These are phyloP conservation scores for Danielozyma ontarioensis DNA, from an alignment of 805 yeast genomes.

Conservation along the genomic window DNA sequence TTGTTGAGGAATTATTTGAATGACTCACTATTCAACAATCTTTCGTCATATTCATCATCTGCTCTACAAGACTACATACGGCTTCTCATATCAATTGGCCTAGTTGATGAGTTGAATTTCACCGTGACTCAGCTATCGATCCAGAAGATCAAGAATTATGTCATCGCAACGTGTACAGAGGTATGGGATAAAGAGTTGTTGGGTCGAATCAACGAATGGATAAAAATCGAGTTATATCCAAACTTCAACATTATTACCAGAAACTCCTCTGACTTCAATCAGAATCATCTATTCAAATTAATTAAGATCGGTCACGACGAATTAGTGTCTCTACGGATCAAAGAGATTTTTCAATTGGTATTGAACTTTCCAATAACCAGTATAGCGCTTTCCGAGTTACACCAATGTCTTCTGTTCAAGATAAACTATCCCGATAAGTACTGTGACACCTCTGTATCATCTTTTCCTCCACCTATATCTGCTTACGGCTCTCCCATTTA, in stretches of 20 bases:
- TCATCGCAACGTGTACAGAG: conserved; percentile 22
- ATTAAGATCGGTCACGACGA: conserved; percentile 34
- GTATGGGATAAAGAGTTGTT: conserved; percentile 38
- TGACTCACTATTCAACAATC: conserved; percentile 2
- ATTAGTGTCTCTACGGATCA: conserved; percentile 43
- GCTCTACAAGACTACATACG: conserved; percentile 10
- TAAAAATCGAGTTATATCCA: conserved; percentile 34
- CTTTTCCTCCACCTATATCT: conserved; percentile 1
- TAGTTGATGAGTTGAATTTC: conserved; percentile 17
- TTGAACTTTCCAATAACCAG: conserved; percentile 46
- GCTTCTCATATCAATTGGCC: conserved; percentile 14
- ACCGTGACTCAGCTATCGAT: conserved; percentile 34
- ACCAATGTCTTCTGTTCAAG: conserved; percentile 40
- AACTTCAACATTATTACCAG: conserved; percentile 17
- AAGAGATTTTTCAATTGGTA: conserved; percentile 58
- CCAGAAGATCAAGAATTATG: conserved; percentile 26
- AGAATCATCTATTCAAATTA: conserved; percentile 19
- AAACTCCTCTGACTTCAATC: conserved; percentile 8
- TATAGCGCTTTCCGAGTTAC: conserved; percentile 54
- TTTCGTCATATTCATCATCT: background rate
- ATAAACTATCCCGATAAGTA: conserved; percentile 6
- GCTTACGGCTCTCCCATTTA: background rate
- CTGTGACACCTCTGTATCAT: background rate
- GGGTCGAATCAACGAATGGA: conserved; percentile 29
- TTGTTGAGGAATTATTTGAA: conserved; percentile 4